Evolutionary conservation across 2,329 filamentous ascomycete genomes (phyloP).

Genomic region (Apiospora kogelbergensis): DNA sequence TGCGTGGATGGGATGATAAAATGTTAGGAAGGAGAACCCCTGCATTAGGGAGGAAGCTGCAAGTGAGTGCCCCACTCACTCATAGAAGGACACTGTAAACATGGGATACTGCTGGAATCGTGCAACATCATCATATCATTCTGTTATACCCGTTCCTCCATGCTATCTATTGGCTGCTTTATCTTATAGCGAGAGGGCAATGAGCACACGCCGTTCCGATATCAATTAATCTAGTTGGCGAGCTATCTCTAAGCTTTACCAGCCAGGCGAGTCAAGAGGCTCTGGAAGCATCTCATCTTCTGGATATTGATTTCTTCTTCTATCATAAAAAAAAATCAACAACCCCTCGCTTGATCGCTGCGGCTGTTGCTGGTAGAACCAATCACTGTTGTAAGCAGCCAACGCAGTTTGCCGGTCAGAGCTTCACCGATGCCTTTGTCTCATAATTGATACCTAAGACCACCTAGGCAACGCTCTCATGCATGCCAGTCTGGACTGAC

Average conservation of each 20-base stretch:
- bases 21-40: background rate
- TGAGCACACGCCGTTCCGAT: constrained; percentile 2
- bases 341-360: background rate
- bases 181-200: constrained; percentile 11
- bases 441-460: constrained; percentile 2
- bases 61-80: background rate
- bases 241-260: background rate
- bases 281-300: background rate
- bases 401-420: background rate
- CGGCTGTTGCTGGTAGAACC: background rate
- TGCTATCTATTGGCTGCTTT: background rate
- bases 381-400: background rate
- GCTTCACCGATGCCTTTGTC: constrained; percentile 7
- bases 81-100: background rate
- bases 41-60: background rate
- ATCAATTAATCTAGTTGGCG: background rate
- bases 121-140: background rate
- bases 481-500: background rate
- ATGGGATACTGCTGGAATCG: background rate
- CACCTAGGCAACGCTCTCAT: background rate
- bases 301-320: background rate
- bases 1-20: background rate
- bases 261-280: background rate
- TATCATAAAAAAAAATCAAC: background rate
- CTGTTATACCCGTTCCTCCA: background rate